Evolutionary conservation across 768 basidiomycete species (phyloP).

Genomic region (Leccinum uliginosum): DNA sequence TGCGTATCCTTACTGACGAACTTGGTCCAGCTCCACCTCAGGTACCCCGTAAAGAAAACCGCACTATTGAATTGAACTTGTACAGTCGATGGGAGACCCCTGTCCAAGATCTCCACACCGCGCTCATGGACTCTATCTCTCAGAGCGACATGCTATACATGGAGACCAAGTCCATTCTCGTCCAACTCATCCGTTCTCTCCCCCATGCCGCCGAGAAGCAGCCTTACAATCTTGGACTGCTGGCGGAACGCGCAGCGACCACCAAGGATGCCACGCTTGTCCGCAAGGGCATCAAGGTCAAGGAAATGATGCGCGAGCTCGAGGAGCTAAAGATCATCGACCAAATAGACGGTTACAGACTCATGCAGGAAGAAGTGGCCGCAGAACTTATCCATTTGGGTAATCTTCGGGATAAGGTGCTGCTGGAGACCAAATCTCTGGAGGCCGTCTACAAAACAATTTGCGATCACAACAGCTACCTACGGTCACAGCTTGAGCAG

Average conservation of each 20-base stretch:
- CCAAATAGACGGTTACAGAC: constrained; percentile 73
- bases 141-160: constrained; percentile 99
- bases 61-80: constrained; percentile 84
- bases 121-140: constrained; percentile 95
- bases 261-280: constrained; percentile 96
- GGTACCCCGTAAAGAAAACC: constrained; percentile 97
- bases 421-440: constrained; percentile 86
- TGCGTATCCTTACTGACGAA: constrained; percentile 95
- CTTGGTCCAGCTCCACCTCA: constrained; percentile 90
- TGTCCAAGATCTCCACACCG: constrained; percentile 94
- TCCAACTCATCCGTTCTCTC: constrained; percentile 93
- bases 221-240: constrained; percentile 82
- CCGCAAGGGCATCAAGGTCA: constrained; percentile 97
- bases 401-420: constrained; percentile 92
- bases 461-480: constrained; percentile 97
- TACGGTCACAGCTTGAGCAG: constrained; percentile 94
- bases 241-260: constrained; percentile 94
- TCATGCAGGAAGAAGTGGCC: constrained; percentile 97
- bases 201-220: constrained; percentile 79
- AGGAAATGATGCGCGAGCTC: constrained; percentile 96
- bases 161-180: constrained; percentile 99
- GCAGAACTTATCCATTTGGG: constrained; percentile 96
- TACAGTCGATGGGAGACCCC: constrained; percentile 99
- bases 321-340: constrained; percentile 90
- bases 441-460: constrained; percentile 99